Evolutionary conservation across 169 alveolate genomes (phyloP).

Genomic region (Plasmodium fragile): DNA sequence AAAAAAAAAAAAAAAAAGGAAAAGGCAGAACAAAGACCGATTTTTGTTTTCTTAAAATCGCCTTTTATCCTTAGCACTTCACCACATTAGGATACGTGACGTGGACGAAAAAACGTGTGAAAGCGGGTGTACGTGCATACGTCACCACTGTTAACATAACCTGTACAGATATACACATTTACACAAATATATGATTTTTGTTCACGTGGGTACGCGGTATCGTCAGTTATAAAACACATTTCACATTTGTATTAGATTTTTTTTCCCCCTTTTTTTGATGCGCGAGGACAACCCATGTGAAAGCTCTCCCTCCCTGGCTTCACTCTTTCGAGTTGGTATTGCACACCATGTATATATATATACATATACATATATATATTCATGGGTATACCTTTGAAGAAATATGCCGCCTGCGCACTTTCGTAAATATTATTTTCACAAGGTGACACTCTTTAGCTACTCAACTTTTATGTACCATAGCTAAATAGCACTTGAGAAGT

Average conservation of each 20-base stretch:
- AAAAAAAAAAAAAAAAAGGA: background rate
- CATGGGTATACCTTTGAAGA: background rate
- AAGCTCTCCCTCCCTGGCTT: background rate
- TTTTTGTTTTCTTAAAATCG: background rate
- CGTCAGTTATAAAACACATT: background rate
- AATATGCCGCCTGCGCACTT: conserved; percentile 4
- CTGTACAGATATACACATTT: background rate
- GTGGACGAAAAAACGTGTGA: background rate
- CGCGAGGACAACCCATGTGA: background rate
- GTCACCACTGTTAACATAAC: background rate
- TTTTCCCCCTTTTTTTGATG: background rate
- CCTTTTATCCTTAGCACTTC: background rate
- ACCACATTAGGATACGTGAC: background rate
- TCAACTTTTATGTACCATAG: conserved; percentile 9
- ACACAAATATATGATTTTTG: background rate
- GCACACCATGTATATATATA: background rate
- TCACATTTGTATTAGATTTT: background rate
- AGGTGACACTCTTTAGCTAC: conserved; percentile 16
- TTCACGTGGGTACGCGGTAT: background rate
- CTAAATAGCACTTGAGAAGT: background rate
- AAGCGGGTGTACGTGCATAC: background rate
- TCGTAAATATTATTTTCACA: conserved; percentile 1
- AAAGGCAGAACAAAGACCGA: conserved; percentile 2
- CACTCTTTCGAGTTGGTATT: background rate
- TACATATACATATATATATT: background rate